Base-by-base conservation (phyloP, 805 yeast genomes). In the Candida ascalaphidarum region DNA sequence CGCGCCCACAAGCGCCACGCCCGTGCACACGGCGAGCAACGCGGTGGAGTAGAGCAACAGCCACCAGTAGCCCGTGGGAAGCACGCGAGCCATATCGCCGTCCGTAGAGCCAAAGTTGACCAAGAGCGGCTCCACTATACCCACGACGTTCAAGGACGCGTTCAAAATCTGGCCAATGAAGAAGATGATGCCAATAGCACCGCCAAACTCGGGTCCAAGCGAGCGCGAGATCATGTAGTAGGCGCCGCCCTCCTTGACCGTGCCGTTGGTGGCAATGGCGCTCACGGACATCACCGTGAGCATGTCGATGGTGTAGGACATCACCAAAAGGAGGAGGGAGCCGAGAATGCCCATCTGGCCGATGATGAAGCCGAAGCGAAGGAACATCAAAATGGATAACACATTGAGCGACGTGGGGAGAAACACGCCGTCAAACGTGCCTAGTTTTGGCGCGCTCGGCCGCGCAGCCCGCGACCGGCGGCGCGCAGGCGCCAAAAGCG, bases 221-320 rank as follows among this genome's bases (percentile, higher is more conserved):
- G 95, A 80, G 40, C 99, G 68, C 19, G 95, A 81, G 34, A 92
- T 85, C 96, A 92, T 92, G 46, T 86, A 92, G 50, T 92, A 92
- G 0, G 97, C 96, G 26, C 99, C 99, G 11, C 99, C 99, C 10
- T 97, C 97, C 41, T 86, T 73, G 3, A 92, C 97, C 0, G 94
- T 85, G 14, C 99, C 99, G 48, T 92, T 92, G 2, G 99, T 92
- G 2, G 96, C 85, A 35, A 92, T 92, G 1, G 98, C 98, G 31
- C 95, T 82, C 33, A 92, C 77, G 13, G 95, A 83, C 40, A 92
- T 55, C 0, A 95, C 84, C 0, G 98, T 92, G 31, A 92, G 61
- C 5, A 85, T 61, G 48, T 89, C 81, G 37, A 92, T 85, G 3
- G 74, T 48, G 50, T 88, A 92, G 26, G 95, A 81, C 50, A 85